phyloP scores from a whole-genome alignment of 805 yeast genomes.

The Ogataea paradorogensis region DNA sequence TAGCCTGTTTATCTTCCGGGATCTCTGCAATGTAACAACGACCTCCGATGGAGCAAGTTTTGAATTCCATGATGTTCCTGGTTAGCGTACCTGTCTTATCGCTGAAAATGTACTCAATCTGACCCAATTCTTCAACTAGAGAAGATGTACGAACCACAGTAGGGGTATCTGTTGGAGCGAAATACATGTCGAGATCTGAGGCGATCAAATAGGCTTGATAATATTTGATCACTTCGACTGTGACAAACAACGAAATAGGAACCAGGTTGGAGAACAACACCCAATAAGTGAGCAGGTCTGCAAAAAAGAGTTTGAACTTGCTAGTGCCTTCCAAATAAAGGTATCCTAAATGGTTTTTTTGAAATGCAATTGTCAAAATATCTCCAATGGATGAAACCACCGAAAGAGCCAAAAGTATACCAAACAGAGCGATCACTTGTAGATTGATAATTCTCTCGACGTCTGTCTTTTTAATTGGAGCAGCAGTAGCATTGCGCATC shows the following conservation, averaged over 20 bases:
- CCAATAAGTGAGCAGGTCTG: slow-evolving; percentile 91
- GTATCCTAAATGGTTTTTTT: slow-evolving; percentile 55
- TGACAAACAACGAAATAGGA: slow-evolving; percentile 95
- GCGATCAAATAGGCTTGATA: slow-evolving; percentile 94
- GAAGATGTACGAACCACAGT: slow-evolving; percentile 94
- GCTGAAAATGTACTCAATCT: slow-evolving; percentile 91
- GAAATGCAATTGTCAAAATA: slow-evolving; percentile 63
- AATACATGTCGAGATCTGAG: slow-evolving; percentile 91
- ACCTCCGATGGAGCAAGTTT: slow-evolving; percentile 90
- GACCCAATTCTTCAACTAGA: slow-evolving; percentile 95
- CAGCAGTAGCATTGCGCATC: slow-evolving; percentile 98
- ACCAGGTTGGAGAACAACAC: slow-evolving; percentile 92
- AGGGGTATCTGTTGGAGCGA: slow-evolving; percentile 86
- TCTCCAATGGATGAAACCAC: slow-evolving; percentile 86
- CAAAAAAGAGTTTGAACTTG: slow-evolving; percentile 70
- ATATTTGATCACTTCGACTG: slow-evolving; percentile 92
- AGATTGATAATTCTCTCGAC: slow-evolving; percentile 93
- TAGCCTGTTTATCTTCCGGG: slow-evolving; percentile 85
- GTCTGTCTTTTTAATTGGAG: slow-evolving; percentile 96
- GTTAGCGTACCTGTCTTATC: slow-evolving; percentile 98
- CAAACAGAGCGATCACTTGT: slow-evolving; percentile 86
- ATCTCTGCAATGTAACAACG: slow-evolving; percentile 80
- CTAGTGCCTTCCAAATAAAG: slow-evolving; percentile 66
- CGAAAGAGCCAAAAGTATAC: slow-evolving; percentile 70
- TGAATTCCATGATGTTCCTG: slow-evolving; percentile 94